Percentiles rank a stretch among this genome's conserved stretches.
Evolutionary conservation across 2,329 filamentous ascomycete genomes (phyloP).

Genomic region (Penicillium brevicompactum): DNA sequence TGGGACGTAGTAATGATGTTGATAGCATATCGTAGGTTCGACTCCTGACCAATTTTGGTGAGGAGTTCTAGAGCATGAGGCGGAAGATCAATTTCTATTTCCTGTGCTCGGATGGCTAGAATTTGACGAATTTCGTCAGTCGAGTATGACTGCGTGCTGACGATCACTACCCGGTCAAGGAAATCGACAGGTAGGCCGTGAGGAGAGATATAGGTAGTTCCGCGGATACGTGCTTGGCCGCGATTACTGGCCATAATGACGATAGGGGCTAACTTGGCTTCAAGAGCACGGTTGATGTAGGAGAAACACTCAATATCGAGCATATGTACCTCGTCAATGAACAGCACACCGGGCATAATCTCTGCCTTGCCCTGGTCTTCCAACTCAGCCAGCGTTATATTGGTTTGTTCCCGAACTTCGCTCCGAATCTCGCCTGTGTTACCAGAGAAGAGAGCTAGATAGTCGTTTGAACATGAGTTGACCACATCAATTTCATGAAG

Average conservation of each 20-base stretch:
- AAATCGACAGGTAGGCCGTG: slow-evolving; percentile 96
- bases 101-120: slow-evolving; percentile 84
- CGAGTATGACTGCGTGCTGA: slow-evolving; percentile 85
- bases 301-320: slow-evolving; percentile 99
- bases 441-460: slow-evolving; percentile 93
- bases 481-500: slow-evolving; percentile 99
- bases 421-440: slow-evolving; percentile 97
- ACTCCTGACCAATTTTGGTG: slow-evolving; percentile 93
- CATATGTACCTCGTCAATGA: slow-evolving; percentile 99
- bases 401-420: slow-evolving; percentile 97
- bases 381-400: slow-evolving; percentile 98
- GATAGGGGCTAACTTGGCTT: slow-evolving; percentile 91
- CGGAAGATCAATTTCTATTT: slow-evolving; percentile 92
- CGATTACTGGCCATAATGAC: slow-evolving; percentile 99
- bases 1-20: slow-evolving; percentile 96
- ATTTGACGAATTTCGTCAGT: slow-evolving; percentile 90
- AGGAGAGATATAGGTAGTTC: slow-evolving; percentile 89
- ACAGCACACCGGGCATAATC: slow-evolving; percentile 94
- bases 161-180: slow-evolving; percentile 91
- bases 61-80: slow-evolving; percentile 88
- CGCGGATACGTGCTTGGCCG: slow-evolving; percentile 85
- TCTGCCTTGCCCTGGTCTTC: slow-evolving; percentile 99
- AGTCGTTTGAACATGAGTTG: slow-evolving; percentile 98
- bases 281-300: slow-evolving; percentile 94
- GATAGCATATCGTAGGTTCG: slow-evolving; percentile 89